These are phyloP conservation scores for Trypanosoma avium DNA, from an alignment of 208 protist species.

Conservation along the genomic window DNA sequence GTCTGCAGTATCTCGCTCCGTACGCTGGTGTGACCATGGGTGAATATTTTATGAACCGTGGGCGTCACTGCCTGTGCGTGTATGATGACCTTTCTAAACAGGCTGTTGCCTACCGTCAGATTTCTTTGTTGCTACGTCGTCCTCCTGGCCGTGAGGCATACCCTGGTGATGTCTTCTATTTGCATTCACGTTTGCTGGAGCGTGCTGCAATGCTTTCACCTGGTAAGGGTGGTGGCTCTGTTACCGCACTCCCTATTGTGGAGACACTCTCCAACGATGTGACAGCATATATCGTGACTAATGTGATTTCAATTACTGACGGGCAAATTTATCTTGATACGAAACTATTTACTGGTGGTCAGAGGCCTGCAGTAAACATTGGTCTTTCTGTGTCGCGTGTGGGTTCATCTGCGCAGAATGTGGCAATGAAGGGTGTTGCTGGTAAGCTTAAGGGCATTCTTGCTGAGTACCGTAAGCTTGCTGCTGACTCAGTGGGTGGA, in stretches of 20 bases:
- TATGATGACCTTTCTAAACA: slow-evolving; percentile 96
- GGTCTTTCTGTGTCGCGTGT: slow-evolving; percentile 95
- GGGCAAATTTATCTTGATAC: slow-evolving; percentile 95
- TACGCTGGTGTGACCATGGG: slow-evolving; percentile 92
- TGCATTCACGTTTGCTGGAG: slow-evolving; percentile 93
- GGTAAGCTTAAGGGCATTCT: slow-evolving; percentile 92
- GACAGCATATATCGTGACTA: slow-evolving; percentile 94
- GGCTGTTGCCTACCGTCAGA: slow-evolving; percentile 94
- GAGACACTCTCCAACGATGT: slow-evolving; percentile 95
- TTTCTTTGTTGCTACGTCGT: slow-evolving; percentile 92
- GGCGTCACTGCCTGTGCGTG: slow-evolving; percentile 91
- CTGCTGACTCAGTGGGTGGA: slow-evolving; percentile 78
- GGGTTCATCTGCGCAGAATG: slow-evolving; percentile 91
- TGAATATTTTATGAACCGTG: slow-evolving; percentile 93
- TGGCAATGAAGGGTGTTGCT: slow-evolving; percentile 92
- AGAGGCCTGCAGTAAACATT: slow-evolving; percentile 94
- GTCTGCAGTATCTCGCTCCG: slow-evolving; percentile 91
- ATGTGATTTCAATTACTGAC: slow-evolving; percentile 95
- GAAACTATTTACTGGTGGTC: slow-evolving; percentile 93
- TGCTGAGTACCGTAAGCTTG: slow-evolving; percentile 93
- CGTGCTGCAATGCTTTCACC: slow-evolving; percentile 90
- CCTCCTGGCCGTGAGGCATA: slow-evolving; percentile 93
- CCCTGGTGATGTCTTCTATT: slow-evolving; percentile 95
- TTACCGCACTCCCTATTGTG: slow-evolving; percentile 93
- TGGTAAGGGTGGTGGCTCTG: slow-evolving; percentile 77